A percentile compares a stretch with the other conserved stretches of the same genome.
Conservation (phyloP, 345 rosid species). For the Euclidium syriacum region DNA sequence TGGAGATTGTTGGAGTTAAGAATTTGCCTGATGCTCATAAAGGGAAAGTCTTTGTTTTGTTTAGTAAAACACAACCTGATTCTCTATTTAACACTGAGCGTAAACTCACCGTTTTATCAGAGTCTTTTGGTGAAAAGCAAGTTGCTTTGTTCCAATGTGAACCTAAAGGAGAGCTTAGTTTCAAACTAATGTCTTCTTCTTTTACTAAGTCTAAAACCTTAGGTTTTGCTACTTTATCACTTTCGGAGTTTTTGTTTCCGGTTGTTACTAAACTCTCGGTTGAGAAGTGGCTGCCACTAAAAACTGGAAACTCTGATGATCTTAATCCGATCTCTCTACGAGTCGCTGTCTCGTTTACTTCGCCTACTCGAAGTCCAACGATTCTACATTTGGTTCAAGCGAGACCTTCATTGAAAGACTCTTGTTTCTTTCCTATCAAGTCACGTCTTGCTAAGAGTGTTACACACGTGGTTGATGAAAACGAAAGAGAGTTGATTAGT, state of each 20-base stretch:
- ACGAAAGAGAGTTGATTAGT: slow-evolving; percentile 55
- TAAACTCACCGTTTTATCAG: slow-evolving; percentile 49
- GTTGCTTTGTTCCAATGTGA: slow-evolving; percentile 77
- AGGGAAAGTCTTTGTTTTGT: slow-evolving; percentile 56
- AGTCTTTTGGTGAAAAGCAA: slow-evolving; percentile 51
- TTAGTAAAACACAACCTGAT: slow-evolving; percentile 72
- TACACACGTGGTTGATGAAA: slow-evolving; percentile 46
- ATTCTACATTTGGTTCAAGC: slow-evolving; percentile 49
- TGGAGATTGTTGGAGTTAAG: slow-evolving; percentile 62
- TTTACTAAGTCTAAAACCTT: slow-evolving; percentile 48
- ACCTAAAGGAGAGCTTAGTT: slow-evolving; percentile 65
- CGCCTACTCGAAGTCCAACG: slow-evolving; percentile 53
- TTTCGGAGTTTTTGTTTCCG: slow-evolving; percentile 58
- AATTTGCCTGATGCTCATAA: slow-evolving; percentile 58
- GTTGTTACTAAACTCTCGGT: slow-evolving; percentile 50
- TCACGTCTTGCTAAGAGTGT: slow-evolving; percentile 38
- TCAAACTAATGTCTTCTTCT: slow-evolving; percentile 58
- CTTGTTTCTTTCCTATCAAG: slow-evolving; percentile 62
- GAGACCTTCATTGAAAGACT: slow-evolving; percentile 36
- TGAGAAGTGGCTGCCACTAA: slow-evolving; percentile 71
- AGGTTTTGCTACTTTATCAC: slow-evolving; percentile 55
- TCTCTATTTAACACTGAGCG: slow-evolving; percentile 51
- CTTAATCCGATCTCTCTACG: slow-evolving; percentile 50
- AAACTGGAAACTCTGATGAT: slow-evolving; percentile 27
- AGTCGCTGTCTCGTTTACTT: slow-evolving; percentile 63